A percentile compares a stretch with the other conserved stretches of the same genome.
Conservation (phyloP, 2,329 filamentous ascomycete genomes). For the Fusarium piperis region DNA sequence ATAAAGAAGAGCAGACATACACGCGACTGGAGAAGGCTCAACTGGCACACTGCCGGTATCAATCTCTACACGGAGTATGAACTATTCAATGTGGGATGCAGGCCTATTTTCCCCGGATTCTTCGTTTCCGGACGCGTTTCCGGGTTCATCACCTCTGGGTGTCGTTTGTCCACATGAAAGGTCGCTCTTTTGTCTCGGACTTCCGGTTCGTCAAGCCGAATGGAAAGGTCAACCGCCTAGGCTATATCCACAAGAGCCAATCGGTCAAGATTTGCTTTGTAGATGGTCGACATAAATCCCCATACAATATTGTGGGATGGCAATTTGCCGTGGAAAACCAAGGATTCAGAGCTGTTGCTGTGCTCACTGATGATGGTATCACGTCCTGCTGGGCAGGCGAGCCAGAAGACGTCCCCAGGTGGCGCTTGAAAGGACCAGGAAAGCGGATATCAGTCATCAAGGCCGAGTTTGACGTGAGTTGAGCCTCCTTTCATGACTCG, state of each 20-base stretch:
- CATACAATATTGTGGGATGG: conserved; percentile 14
- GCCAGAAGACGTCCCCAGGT: not conserved
- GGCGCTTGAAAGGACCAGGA: not conserved
- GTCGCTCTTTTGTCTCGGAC: conserved; percentile 4
- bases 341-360: conserved; percentile 11
- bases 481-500: not conserved
- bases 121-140: not conserved
- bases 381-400: conserved; percentile 15
- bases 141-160: conserved; percentile 5
- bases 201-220: not conserved
- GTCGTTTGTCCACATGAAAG: conserved; percentile 4
- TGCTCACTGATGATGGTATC: not conserved
- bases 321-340: conserved; percentile 2
- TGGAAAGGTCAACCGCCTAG: not conserved
- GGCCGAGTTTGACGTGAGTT: conserved; percentile 12
- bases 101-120: not conserved
- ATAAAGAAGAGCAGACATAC: not conserved
- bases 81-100: not conserved
- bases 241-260: conserved; percentile 12
- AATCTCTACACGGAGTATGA: not conserved
- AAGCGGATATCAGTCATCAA: conserved; percentile 2
- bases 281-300: not conserved
- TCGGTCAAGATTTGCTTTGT: not conserved
- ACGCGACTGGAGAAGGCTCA: not conserved
- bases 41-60: not conserved